Evolutionary conservation across 768 basidiomycete genomes (phyloP).

Genomic region (Boletus vinaceobasis): DNA sequence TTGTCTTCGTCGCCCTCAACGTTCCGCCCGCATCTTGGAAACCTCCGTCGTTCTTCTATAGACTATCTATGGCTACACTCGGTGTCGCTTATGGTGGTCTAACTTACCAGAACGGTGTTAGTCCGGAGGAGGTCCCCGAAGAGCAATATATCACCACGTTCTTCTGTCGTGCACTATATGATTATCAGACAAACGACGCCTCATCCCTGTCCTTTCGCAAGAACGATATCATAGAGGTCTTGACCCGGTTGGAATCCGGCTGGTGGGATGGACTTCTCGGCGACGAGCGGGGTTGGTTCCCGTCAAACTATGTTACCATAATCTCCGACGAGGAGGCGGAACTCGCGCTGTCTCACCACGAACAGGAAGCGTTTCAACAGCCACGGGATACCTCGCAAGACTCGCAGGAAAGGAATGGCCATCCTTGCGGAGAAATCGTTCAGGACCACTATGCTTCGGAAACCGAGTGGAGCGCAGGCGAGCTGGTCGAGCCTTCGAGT

Average conservation of each 20-base stretch:
- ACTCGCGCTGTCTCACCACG: conserved; percentile 43
- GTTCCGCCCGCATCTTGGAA: neutral
- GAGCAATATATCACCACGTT: conserved; percentile 65
- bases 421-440: conserved; percentile 9
- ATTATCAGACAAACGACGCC: conserved; percentile 82
- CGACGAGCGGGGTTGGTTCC: conserved; percentile 94
- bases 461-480: conserved; percentile 41
- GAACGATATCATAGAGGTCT: conserved; percentile 91
- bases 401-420: conserved; percentile 11
- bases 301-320: conserved; percentile 86
- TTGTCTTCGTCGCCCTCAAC: conserved; percentile 11
- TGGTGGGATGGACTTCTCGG: conserved; percentile 98
- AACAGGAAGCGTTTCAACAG: conserved; percentile 15
- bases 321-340: conserved; percentile 84
- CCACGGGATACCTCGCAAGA: conserved; percentile 10
- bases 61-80: conserved; percentile 24
- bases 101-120: conserved; percentile 21
- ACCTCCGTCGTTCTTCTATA: neutral
- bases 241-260: conserved; percentile 85
- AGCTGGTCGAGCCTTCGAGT: conserved; percentile 34
- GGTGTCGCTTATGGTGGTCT: conserved; percentile 20
- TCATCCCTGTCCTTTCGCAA: conserved; percentile 85
- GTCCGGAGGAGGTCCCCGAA: conserved; percentile 37
- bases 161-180: conserved; percentile 90
- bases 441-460: conserved; percentile 37